phyloP scores from a whole-genome alignment of 208 protist species.

The Trichomonas gallinae region DNA sequence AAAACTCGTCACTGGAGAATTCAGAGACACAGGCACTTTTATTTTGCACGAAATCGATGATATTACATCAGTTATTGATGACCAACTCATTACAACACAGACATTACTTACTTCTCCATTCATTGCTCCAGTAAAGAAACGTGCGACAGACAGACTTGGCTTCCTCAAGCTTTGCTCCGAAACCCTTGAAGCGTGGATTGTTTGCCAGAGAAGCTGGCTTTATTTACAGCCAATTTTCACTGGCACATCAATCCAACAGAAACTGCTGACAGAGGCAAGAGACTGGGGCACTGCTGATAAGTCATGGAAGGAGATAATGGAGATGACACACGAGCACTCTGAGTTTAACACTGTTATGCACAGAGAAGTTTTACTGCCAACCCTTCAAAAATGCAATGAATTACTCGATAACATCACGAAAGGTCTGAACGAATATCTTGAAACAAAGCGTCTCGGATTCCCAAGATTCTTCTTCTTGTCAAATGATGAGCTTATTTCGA shows the following conservation, averaged over 20 bases:
- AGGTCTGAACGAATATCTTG: constrained; percentile 44
- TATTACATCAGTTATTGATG: background rate
- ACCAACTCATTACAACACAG: constrained; percentile 17
- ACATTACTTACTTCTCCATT: background rate
- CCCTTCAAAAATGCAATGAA: background rate
- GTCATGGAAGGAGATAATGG: background rate
- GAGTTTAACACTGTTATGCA: background rate
- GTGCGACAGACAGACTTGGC: background rate
- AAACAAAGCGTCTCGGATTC: constrained; percentile 58
- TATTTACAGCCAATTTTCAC: constrained; percentile 10
- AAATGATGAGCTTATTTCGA: constrained; percentile 67
- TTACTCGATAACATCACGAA: background rate
- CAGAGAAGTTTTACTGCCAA: background rate
- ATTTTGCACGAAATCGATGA: background rate
- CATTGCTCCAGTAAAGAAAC: constrained; percentile 7
- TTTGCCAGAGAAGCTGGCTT: background rate
- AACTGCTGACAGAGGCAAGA: background rate
- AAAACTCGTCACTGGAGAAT: background rate
- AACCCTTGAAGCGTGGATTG: background rate
- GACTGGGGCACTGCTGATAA: background rate
- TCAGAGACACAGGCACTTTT: background rate
- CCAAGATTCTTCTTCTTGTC: constrained; percentile 70
- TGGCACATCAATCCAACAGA: background rate
- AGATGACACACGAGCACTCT: background rate
- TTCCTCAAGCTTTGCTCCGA: background rate